Base-by-base conservation (phyloP, 164 flowering plant genomes). In the Sedum album region DNA sequence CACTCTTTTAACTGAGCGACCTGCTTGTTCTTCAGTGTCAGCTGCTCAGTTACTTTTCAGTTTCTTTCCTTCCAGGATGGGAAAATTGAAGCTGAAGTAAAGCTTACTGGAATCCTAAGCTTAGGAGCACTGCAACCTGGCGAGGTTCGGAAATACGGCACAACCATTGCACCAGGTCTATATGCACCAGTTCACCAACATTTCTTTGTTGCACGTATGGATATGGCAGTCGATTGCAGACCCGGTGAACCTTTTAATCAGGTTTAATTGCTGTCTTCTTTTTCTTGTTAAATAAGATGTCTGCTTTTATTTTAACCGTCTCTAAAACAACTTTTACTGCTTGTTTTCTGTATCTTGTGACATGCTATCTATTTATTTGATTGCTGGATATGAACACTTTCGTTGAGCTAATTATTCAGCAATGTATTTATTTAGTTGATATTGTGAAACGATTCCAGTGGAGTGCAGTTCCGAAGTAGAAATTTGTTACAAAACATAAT, bases 111-210 rank as follows among this genome's bases (percentile, higher is more conserved):
- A n/a, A n/a, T n/a, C n/a, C n/a, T n/a, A n/a, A n/a, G n/a, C n/a
- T n/a, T n/a, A n/a, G n/a, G n/a, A n/a, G n/a, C n/a, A n/a, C n/a
- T n/a, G n/a, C n/a, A n/a, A n/a, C n/a, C n/a, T n/a, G n/a, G n/a
- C n/a, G n/a, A n/a, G n/a, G n/a, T n/a, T n/a, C n/a, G n/a, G n/a
- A n/a, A n/a, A n/a, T n/a, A n/a, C n/a, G n/a, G n/a, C n/a, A n/a
- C n/a, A n/a, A n/a, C n/a, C n/a, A n/a, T n/a, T n/a, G n/a, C n/a
- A n/a, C n/a, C n/a, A n/a, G n/a, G n/a, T n/a, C n/a, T n/a, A 78
- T 91, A 91, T 79, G 97, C 97, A 67, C 95, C 95, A 15, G 95
- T 89, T 51, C 97, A 91, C 81, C 95, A 91, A 65, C 97, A 91
- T 67, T 91, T 91, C 71, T 91, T 91, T 74, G 88, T 89, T 76